Evolutionary conservation across 306 rosid genomes (phyloP), one percentile per base, ranked within the genome.

Genomic region (Medicago truncatula): DNA sequence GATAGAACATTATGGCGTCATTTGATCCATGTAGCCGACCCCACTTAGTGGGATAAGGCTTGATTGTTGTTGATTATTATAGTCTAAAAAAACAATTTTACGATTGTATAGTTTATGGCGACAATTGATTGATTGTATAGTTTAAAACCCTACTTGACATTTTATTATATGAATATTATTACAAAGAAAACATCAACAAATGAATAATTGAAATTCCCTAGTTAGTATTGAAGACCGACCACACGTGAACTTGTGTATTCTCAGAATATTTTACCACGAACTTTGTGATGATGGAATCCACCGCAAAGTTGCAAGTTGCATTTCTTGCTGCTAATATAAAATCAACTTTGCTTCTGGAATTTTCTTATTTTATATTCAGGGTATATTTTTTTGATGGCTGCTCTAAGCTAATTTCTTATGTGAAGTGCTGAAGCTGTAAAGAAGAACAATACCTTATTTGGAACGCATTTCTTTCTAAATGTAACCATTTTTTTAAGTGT

Each of bases 271-370:
- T 46, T 71, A 21, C 50, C 16, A 65, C 41, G 15, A 81, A 75
- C 79, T 77, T 71, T 75, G 75, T 72, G 74, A 77, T 57, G 75
- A 85, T 85, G 85, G 70, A 83, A 38, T 78, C 79, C 88, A 77
- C 72, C 78, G 61, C 71, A 74, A 56, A 63, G 66, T 70, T 56
- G 65, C 78, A 77, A 77, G 41, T 81, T 73, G 85, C 53, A 7
- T 54, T 72, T 54, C 79, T 72, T 80, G n/a, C n/a, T n/a, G 71
- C 76, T 74, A 74, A 74, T 74, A 62, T 61, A 57, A 69, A 78
- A 41, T 17, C 23, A 57, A 9, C 11, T 49, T 73, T 73, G 83
- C 82, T 67, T 43, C 67, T 25, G 62, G 62, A 69, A 80, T 81
- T 84, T 56, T 58, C 16, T 70, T 17, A 67, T 65, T 77, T 77